phyloP scores from a whole-genome alignment of 1,284 basidiomycete species.

The Cutaneotrichosporon cavernicola region DNA sequence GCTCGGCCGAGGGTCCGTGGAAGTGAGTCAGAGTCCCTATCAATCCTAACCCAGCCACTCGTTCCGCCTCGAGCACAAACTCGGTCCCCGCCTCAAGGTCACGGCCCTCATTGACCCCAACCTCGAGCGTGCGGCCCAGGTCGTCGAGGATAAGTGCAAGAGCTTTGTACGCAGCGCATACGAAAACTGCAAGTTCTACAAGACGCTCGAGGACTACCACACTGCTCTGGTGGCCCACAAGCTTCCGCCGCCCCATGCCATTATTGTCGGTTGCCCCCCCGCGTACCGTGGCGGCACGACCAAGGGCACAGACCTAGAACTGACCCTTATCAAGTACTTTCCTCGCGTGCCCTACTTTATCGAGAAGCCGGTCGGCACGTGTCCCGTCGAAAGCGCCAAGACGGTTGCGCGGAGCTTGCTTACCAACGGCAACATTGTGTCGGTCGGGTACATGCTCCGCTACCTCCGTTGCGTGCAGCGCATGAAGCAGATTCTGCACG shows the following conservation, averaged over 20 bases:
- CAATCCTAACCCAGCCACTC: conserved; percentile 60
- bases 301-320: conserved; percentile 76
- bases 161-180: conserved; percentile 96
- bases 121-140: conserved; percentile 72
- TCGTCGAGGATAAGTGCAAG: conserved; percentile 85
- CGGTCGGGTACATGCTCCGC: conserved; percentile 88
- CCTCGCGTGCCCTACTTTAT: conserved; percentile 89
- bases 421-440: conserved; percentile 73
- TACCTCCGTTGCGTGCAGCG: conserved; percentile 95
- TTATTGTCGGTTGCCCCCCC: conserved; percentile 89
- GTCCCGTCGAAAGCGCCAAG: conserved; percentile 59
- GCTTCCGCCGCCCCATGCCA: conserved; percentile 60
- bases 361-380: conserved; percentile 90
- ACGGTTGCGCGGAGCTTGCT: conserved; percentile 69
- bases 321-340: conserved; percentile 84
- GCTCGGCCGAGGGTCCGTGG: conserved; percentile 69
- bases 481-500: conserved; percentile 96
- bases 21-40: conserved; percentile 21
- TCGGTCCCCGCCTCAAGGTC: conserved; percentile 93
- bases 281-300: conserved; percentile 82
- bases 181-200: conserved; percentile 83
- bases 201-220: conserved; percentile 80
- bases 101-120: conserved; percentile 91
- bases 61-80: conserved; percentile 92
- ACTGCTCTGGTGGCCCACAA: conserved; percentile 60